A percentile compares a stretch with the other conserved stretches of the same genome.
Conservation (phyloP, 2,329 filamentous ascomycete species). For the Verticillium longisporum region DNA sequence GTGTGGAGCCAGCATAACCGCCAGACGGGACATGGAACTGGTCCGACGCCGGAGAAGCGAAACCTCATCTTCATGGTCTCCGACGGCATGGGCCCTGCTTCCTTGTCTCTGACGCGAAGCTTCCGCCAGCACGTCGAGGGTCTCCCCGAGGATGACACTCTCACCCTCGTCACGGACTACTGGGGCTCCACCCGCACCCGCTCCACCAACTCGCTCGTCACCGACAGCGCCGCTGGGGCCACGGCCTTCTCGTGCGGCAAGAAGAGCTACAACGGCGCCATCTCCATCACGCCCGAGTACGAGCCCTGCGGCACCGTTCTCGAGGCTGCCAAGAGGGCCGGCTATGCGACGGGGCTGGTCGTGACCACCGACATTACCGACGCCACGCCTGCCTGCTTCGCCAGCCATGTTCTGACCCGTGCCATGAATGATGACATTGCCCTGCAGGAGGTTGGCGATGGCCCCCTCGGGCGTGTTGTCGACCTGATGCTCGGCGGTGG, state of each 20-base stretch:
- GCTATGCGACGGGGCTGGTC: slow-evolving; percentile 88
- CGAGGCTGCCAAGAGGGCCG: slow-evolving; percentile 86
- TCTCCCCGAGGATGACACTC: slow-evolving; percentile 66
- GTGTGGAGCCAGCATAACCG: slow-evolving; percentile 70
- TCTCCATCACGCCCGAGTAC: slow-evolving; percentile 78
- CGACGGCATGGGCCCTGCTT: slow-evolving; percentile 95
- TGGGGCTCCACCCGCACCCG: slow-evolving; percentile 86
- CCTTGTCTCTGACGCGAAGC: slow-evolving; percentile 76
- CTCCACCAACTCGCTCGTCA: slow-evolving; percentile 78
- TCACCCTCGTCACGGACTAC: slow-evolving; percentile 80
- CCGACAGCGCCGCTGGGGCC: slow-evolving; percentile 92
- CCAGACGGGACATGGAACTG: slow-evolving; percentile 30
- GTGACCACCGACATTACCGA: slow-evolving; percentile 94
- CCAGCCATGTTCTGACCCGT: slow-evolving; percentile 74
- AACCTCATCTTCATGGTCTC: slow-evolving; percentile 99
- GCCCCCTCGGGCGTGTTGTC: slow-evolving; percentile 78
- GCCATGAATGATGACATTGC: slow-evolving; percentile 86
- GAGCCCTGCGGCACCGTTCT: slow-evolving; percentile 85
- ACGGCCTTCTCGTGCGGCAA: slow-evolving; percentile 89
- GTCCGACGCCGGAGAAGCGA: slow-evolving; percentile 50
- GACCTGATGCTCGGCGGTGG: slow-evolving; percentile 93
- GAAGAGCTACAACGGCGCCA: slow-evolving; percentile 97
- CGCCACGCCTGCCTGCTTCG: slow-evolving; percentile 93
- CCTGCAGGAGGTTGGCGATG: slow-evolving; percentile 82
- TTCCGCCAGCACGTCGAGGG: slow-evolving; percentile 73